Evolutionary conservation across 2,329 filamentous ascomycete species (phyloP), one percentile per base, ranked within the genome.

Genomic region (Clonostachys sp.): DNA sequence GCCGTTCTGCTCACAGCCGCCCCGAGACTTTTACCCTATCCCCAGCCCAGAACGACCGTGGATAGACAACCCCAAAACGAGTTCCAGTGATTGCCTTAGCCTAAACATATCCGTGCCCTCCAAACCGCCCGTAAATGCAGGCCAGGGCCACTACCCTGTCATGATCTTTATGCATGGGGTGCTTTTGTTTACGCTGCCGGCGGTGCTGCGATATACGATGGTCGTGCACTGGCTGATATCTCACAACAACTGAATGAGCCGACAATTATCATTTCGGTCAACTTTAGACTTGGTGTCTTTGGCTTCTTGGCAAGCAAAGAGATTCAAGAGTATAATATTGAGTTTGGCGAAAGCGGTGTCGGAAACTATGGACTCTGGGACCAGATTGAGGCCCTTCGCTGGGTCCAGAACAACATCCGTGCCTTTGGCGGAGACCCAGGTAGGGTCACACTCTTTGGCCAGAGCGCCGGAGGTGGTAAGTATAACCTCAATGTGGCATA

Each of bases 371-470:
- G 51, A 5, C 42, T 53, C 18, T 48, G 43, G 46, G 51, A 52
- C 34, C 48, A 52, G 42, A 47, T 50, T 17, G 52, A 72, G 4
- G 65, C 70, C 1, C 58, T 80, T 5, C 58, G 69, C 43, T 80
- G 76, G 77, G 66, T 80, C 3, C 65, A 73, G 39, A 68, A 75
- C 44, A 77, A 80, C 52, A 77, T 80, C 45, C 62, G 51, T 6
- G 62, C 63, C 3, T 80, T 80, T 55, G 75, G 74, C 0, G 77
- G 75, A 14, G 66, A 79, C 54, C 66, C 69, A 3, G 53, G 64
- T 14, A 63, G 71, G 50, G 67, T 78, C 18, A 77, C 74, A 0
- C 56, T 78, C 48, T 73, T 70, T 67, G 77, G 74, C 0, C 53
- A 51, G 40, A 46, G 43, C 5, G 47, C 47, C 10, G 47, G 47